Evolutionary conservation across 2,329 filamentous ascomycete species (phyloP).

Genomic region (Tolypocladium album): DNA sequence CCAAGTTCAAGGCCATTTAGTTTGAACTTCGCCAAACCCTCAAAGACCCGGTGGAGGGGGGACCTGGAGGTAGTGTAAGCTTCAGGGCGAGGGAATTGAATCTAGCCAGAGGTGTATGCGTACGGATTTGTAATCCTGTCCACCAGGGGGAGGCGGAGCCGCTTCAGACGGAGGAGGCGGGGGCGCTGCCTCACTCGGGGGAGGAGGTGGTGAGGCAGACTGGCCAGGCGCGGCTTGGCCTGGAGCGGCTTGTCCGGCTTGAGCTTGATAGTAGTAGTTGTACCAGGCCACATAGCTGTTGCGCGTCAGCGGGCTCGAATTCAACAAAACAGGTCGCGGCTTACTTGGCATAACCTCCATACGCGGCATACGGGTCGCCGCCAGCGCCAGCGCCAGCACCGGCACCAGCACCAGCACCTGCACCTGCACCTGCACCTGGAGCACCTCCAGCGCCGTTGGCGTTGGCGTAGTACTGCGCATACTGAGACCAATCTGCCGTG

Average conservation of each 20-base stretch:
- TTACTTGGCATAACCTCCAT: conserved; percentile 77
- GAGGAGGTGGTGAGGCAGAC: conserved; percentile 45
- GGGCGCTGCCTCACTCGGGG: conserved; percentile 48
- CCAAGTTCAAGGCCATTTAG: neutral
- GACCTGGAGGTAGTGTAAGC: conserved; percentile 24
- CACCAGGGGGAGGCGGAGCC: conserved; percentile 33
- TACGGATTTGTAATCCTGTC: conserved; percentile 54
- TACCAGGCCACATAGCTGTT: conserved; percentile 58
- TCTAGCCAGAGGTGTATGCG: conserved; percentile 15
- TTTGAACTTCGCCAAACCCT: conserved; percentile 2
- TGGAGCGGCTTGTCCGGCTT: conserved; percentile 33
- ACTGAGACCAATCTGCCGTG: conserved; percentile 7
- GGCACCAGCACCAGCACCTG: conserved; percentile 19
- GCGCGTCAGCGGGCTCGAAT: conserved; percentile 9
- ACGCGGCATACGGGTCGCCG: conserved; percentile 78
- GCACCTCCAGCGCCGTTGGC: neutral
- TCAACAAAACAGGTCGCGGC: conserved; percentile 8
- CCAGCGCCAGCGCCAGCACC: conserved; percentile 13
- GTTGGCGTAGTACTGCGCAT: conserved; percentile 44
- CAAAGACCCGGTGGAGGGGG: conserved; percentile 47
- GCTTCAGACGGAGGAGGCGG: conserved; percentile 29
- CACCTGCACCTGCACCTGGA: neutral
- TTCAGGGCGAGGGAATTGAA: neutral
- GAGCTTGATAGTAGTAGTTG: conserved; percentile 56
- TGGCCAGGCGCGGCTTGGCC: conserved; percentile 35